Conservation (phyloP, 257 asterid genomes). For the Cruciata laevipes region DNA sequence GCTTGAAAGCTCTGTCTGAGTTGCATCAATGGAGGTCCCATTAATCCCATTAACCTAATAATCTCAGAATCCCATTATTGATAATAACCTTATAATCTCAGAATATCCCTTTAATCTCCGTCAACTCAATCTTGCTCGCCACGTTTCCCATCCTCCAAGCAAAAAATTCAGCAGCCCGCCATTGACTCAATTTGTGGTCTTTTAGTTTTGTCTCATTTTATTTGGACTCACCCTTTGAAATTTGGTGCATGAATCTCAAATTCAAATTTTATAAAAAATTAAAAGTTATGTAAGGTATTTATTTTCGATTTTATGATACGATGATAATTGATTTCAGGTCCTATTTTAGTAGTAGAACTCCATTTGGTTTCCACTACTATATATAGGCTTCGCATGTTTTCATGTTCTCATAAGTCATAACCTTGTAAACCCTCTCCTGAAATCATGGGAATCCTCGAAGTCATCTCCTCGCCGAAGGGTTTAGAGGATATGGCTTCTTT, state of each 20-base stretch:
- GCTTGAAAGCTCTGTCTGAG: not conserved
- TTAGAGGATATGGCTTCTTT: constrained; percentile 23
- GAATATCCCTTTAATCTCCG: not conserved
- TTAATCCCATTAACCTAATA: too few species aligned
- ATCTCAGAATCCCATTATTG: not conserved
- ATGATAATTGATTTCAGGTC: not conserved
- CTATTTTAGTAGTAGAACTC: not conserved
- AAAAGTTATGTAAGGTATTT: not conserved
- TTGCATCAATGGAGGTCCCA: not conserved
- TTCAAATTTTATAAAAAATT: too few species aligned
- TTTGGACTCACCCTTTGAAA: not conserved
- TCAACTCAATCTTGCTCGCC: not conserved
- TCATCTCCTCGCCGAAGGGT: constrained; percentile 16
- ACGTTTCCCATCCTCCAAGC: not conserved
- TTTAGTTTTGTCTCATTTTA: not conserved
- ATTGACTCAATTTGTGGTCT: not conserved
- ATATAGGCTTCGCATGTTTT: not conserved
- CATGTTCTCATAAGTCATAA: not conserved
- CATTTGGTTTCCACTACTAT: not conserved
- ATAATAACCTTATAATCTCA: not conserved
- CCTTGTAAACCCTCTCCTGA: not conserved
- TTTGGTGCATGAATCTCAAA: not conserved
- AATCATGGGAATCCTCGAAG: constrained; percentile 12
- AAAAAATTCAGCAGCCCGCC: not conserved
- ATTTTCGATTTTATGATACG: too few species aligned